Base-by-base conservation (phyloP, 495 filamentous ascomycete species). In the Penicillium waksmanii region DNA sequence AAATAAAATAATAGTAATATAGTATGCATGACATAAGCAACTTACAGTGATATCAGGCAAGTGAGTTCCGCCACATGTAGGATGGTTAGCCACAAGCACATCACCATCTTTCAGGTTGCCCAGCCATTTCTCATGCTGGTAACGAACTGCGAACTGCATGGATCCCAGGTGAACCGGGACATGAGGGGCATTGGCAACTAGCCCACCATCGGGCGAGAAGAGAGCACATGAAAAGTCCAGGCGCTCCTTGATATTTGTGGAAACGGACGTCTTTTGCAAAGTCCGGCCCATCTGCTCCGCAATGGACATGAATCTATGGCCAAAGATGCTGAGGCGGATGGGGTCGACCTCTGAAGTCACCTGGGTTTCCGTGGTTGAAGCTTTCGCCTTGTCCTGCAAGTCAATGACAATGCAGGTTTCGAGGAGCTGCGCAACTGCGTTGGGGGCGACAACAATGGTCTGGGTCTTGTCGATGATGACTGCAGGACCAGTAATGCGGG, bases 271-370 rank as follows among this genome's bases (percentile, higher is more conserved):
- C 82, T 97, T 98, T 64, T 98, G 95, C 27, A 98, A 79, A 3
- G 95, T 93, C 54, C 92, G 80, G 5, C 95, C 95, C 94, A 97
- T 98, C 71, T 97, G 94, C 74, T 98, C 95, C 3, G 95, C 95
- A 68, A 98, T 98, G 12, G 94, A 93, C 95, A 98, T 98, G 77
- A 98, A 98, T 1, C 95, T 81, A 71, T 98, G 93, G 1, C 92
- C 92, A 65, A 98, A 98, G 58, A 98, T 96, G 69, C 87, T 96
- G 6, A 98, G 84, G 75, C 96, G 89, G 71, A 98, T 96, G 0
- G 95, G 94, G 65, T 96, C 77, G 40, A 80, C 67, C 6, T 74
- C 77, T 80, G 75, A 92, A 84, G 51, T 91, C 74, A 91, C 84
- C 58, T 54, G 36, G 8, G 23, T 36, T 3, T 44, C 53, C 4